Conservation (phyloP, 2,329 filamentous ascomycete genomes). For the Pseudogymnoascus sp. region DNA sequence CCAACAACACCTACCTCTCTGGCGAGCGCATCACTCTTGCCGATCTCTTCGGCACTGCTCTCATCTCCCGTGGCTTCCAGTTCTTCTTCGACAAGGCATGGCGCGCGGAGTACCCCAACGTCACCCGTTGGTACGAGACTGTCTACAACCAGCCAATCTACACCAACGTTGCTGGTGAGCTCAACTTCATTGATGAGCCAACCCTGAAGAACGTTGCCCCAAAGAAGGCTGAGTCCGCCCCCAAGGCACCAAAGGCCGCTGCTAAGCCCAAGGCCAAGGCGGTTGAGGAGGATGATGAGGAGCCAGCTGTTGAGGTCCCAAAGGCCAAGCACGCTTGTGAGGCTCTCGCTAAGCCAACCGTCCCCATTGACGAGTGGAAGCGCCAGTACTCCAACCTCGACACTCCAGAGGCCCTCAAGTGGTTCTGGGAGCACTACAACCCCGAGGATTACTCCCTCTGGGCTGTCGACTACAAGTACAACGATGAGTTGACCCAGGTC, state of each 20-base stretch:
- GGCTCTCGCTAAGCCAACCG: constrained; percentile 66
- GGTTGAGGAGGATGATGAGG: constrained; percentile 56
- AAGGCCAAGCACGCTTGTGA: constrained; percentile 98
- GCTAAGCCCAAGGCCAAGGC: constrained; percentile 37
- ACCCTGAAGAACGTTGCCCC: constrained; percentile 70
- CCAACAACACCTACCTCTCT: constrained; percentile 91
- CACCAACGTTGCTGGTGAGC: constrained; percentile 67
- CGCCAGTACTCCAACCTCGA: constrained; percentile 97
- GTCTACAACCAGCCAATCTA: constrained; percentile 89
- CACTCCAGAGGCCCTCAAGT: constrained; percentile 76
- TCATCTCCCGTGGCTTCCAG: constrained; percentile 83
- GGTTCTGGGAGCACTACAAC: constrained; percentile 97
- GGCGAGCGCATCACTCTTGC: constrained; percentile 96
- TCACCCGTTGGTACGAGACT: constrained; percentile 90
- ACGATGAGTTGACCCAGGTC: constrained; percentile 89
- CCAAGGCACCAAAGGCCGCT: constrained; percentile 49
- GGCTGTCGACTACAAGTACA: constrained; percentile 97
- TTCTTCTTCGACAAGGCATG: constrained; percentile 90
- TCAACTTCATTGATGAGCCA: constrained; percentile 72
- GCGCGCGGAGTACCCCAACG: constrained; percentile 74
- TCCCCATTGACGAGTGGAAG: constrained; percentile 96
- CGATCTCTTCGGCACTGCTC: constrained; percentile 74
- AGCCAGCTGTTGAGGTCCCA: constrained; percentile 51
- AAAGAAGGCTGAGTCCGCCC: constrained; percentile 64
- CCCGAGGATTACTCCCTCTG: constrained; percentile 94